These are phyloP conservation scores for Acacia concinna DNA, from an alignment of 331 rosid genomes.

Conservation along the genomic window DNA sequence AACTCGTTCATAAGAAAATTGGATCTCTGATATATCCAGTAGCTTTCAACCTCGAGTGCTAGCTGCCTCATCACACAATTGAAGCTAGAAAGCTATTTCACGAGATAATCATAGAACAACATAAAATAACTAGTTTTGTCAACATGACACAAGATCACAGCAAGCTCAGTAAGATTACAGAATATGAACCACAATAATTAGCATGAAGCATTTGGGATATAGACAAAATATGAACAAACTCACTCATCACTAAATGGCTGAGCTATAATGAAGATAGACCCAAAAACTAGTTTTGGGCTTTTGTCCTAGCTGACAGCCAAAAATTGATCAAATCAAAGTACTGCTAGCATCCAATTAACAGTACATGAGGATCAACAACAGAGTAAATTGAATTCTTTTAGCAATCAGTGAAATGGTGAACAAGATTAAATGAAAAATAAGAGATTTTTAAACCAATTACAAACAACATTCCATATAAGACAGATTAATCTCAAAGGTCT, in stretches of 20 bases:
- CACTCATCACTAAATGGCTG: not conserved
- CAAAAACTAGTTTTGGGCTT: not conserved
- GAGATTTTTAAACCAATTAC: not conserved
- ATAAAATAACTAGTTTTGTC: not conserved
- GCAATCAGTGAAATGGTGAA: not conserved
- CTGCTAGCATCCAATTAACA: not conserved
- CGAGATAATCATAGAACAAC: not conserved
- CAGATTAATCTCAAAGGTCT: not conserved
- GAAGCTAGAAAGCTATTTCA: not conserved
- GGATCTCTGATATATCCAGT: not conserved
- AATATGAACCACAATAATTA: not conserved
- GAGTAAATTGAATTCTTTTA: not conserved
- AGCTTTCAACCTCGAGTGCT: conserved; percentile 1
- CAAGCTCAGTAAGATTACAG: not conserved
- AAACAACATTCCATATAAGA: conserved; percentile 3
- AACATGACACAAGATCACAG: not conserved
- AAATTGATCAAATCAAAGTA: not conserved
- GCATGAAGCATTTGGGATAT: not conserved
- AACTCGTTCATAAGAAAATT: not conserved
- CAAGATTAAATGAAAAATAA: not conserved
- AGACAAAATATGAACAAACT: not conserved
- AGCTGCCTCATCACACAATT: not conserved
- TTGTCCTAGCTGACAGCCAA: not conserved
- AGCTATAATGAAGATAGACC: not conserved
- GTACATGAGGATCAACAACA: not conserved